Conservation (phyloP, 345 rosid species). For the Hypericum perforatum region DNA sequence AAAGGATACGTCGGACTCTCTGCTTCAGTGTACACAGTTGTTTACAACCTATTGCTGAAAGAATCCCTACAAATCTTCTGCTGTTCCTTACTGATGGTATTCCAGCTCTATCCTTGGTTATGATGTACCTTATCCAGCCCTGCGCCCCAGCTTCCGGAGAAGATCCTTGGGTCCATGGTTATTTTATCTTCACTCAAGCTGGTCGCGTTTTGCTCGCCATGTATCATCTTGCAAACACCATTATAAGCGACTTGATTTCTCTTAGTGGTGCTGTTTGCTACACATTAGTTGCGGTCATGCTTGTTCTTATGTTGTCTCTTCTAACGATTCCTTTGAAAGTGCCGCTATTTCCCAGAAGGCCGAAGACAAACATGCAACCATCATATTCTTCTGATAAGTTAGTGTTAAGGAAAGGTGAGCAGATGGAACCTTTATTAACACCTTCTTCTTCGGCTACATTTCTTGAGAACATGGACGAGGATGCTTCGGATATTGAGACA, state of each 20-base stretch:
- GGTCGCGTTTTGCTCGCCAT: constrained; percentile 57
- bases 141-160: constrained; percentile 83
- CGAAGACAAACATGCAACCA: constrained; percentile 31
- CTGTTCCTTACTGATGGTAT: constrained; percentile 61
- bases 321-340: constrained; percentile 86
- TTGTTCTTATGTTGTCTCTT: constrained; percentile 53
- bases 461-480: constrained; percentile 59
- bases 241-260: constrained; percentile 33
- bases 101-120: constrained; percentile 54
- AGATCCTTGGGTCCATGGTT: constrained; percentile 68
- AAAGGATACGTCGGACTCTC: constrained; percentile 80
- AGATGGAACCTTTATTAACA: constrained; percentile 44
- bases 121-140: constrained; percentile 66
- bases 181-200: constrained; percentile 60
- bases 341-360: constrained; percentile 62
- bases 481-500: constrained; percentile 39
- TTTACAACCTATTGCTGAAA: constrained; percentile 50
- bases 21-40: constrained; percentile 66
- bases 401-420: constrained; percentile 30
- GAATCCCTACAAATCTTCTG: constrained; percentile 51
- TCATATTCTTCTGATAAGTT: constrained; percentile 50
- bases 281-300: constrained; percentile 46
- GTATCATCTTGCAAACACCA: constrained; percentile 52
- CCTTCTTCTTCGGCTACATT: constrained; percentile 62
- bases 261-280: constrained; percentile 36